Evolutionary conservation across 106 monocot species (phyloP).

Genomic region (Dactylorhiza incarnata): DNA sequence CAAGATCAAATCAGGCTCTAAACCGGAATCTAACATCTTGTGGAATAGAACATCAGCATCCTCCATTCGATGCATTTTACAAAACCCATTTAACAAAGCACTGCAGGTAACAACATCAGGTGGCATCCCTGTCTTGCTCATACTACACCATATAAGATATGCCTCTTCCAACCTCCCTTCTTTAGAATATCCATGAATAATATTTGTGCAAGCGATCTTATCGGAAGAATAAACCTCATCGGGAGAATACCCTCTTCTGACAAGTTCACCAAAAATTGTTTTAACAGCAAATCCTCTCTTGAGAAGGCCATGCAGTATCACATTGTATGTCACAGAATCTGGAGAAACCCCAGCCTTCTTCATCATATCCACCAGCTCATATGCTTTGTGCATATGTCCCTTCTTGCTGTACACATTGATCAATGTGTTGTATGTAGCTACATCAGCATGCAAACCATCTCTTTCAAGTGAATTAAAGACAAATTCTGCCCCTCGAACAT

Average conservation of each 20-base stretch:
- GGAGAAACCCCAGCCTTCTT: slow-evolving; percentile 19
- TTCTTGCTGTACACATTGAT: slow-evolving; percentile 35
- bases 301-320: slow-evolving; percentile 44
- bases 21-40: slow-evolving; percentile 39
- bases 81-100: slow-evolving; percentile 34
- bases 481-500: slow-evolving; percentile 26
- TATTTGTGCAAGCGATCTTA: slow-evolving; percentile 26
- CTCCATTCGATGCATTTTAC: slow-evolving; percentile 25
- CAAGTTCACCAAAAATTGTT: slow-evolving; percentile 34
- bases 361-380: slow-evolving; percentile 39
- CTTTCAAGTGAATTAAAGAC: slow-evolving; percentile 22
- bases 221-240: slow-evolving; percentile 40
- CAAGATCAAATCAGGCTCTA: slow-evolving; percentile 45
- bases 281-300: slow-evolving; percentile 30
- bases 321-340: slow-evolving; percentile 47
- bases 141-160: slow-evolving; percentile 33
- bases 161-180: slow-evolving; percentile 35
- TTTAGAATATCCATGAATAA: slow-evolving; percentile 32
- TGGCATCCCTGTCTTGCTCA: slow-evolving; percentile 21
- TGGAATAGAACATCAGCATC: slow-evolving; percentile 39
- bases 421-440: slow-evolving; percentile 23
- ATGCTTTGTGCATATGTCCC: slow-evolving; percentile 23
- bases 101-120: slow-evolving; percentile 46
- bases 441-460: slow-evolving; percentile 31
- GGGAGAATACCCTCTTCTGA: slow-evolving; percentile 34